Evolutionary conservation across 163 green algal genomes (phyloP).

Genomic region (Volvox carteri): DNA sequence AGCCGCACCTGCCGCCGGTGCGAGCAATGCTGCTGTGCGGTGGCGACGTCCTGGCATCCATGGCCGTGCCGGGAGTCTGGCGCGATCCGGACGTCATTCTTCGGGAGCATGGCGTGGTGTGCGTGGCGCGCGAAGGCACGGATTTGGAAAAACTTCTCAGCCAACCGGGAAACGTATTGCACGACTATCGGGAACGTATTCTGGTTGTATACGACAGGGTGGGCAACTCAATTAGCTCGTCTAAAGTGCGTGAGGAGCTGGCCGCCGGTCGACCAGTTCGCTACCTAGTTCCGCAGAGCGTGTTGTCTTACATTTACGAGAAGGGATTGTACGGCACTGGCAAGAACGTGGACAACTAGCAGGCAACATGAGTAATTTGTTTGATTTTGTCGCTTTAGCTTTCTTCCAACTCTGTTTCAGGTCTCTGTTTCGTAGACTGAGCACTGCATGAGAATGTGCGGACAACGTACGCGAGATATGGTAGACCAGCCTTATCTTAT

Average conservation of each 20-base stretch:
- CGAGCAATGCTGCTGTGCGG: slow-evolving; percentile 92
- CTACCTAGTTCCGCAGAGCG: slow-evolving; percentile 78
- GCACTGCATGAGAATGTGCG: too few species aligned
- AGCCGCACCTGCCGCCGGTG: not conserved
- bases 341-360: not conserved
- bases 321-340: slow-evolving; percentile 41
- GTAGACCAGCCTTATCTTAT: too few species aligned
- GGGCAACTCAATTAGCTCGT: slow-evolving; percentile 78
- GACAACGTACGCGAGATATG: too few species aligned
- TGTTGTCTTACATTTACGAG: slow-evolving; percentile 78
- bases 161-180: slow-evolving; percentile 24
- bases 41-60: slow-evolving; percentile 90
- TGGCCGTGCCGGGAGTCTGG: slow-evolving; percentile 89
- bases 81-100: slow-evolving; percentile 77
- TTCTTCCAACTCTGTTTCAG: too few species aligned
- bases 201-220: slow-evolving; percentile 79
- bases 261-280: slow-evolving; percentile 70
- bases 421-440: too few species aligned
- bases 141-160: slow-evolving; percentile 57
- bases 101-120: slow-evolving; percentile 82
- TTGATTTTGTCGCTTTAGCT: too few species aligned
- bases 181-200: slow-evolving; percentile 62
- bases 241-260: slow-evolving; percentile 72
- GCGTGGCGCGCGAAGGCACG: slow-evolving; percentile 70
- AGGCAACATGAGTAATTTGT: too few species aligned